Percentiles rank a stretch among this genome's conserved stretches.
Conservation (phyloP, 192 early-diverging fungal species). For the Ambispora gerdemannii region DNA sequence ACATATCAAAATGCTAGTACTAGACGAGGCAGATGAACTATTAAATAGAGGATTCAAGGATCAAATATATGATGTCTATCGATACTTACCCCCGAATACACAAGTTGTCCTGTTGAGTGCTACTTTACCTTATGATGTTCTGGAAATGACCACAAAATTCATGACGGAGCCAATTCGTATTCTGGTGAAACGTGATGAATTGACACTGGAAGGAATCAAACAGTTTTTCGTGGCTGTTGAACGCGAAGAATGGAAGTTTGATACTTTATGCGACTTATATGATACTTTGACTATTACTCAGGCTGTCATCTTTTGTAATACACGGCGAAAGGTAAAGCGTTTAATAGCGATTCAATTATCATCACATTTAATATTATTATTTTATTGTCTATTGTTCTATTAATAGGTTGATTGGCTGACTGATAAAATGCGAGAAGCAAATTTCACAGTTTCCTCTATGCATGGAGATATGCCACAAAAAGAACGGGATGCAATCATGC, state of each 20-base stretch:
- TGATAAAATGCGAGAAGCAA: slow-evolving; percentile 91
- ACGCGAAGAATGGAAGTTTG: slow-evolving; percentile 97
- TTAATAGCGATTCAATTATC: no score
- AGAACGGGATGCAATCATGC: slow-evolving; percentile 96
- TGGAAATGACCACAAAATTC: slow-evolving; percentile 96
- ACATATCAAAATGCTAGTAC: slow-evolving; percentile 91
- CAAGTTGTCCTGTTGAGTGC: slow-evolving; percentile 93
- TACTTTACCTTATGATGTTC: slow-evolving; percentile 91
- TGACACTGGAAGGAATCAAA: slow-evolving; percentile 98
- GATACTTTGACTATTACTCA: slow-evolving; percentile 97
- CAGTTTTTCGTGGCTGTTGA: slow-evolving; percentile 99
- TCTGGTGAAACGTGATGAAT: slow-evolving; percentile 97
- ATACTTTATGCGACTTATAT: slow-evolving; percentile 96
- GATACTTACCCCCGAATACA: slow-evolving; percentile 84
- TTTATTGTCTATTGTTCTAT: not conserved
- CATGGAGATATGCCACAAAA: slow-evolving; percentile 99
- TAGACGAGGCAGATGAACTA: slow-evolving; percentile 98
- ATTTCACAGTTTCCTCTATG: slow-evolving; percentile 98
- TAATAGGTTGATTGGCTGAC: slow-evolving; percentile 91
- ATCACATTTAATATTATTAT: not conserved
- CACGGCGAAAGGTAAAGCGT: slow-evolving; percentile 72
- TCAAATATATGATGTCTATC: slow-evolving; percentile 93
- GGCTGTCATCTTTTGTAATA: slow-evolving; percentile 98
- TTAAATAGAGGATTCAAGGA: slow-evolving; percentile 95
- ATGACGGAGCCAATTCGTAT: slow-evolving; percentile 95